Evolutionary conservation across 768 basidiomycete genomes (phyloP).

Genomic region (Auriculariales sp.): DNA sequence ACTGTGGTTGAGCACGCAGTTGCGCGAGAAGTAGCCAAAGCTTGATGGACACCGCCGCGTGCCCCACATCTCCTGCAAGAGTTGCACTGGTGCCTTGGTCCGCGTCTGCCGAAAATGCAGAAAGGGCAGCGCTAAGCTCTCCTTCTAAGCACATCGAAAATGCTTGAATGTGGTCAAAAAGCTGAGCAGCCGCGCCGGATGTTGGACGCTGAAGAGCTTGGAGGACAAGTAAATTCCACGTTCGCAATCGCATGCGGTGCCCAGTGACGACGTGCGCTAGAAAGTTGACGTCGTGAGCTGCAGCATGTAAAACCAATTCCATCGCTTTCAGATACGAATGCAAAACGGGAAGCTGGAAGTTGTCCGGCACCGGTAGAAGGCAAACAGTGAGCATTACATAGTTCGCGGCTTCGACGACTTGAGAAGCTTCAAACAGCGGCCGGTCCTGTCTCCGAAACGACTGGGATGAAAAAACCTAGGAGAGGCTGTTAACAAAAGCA

Average conservation of each 20-base stretch:
- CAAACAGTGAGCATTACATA: constrained; percentile 14
- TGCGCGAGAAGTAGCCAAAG: constrained; percentile 52
- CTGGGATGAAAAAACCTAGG: background rate
- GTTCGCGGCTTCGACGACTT: background rate
- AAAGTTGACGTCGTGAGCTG: constrained; percentile 27
- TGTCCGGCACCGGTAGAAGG: constrained; percentile 18
- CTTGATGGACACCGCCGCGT: constrained; percentile 54
- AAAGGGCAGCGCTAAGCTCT: constrained; percentile 14
- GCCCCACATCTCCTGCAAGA: constrained; percentile 34
- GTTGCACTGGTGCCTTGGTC: constrained; percentile 32
- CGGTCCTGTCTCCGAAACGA: background rate
- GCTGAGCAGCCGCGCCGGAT: constrained; percentile 20
- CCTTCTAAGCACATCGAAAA: background rate
- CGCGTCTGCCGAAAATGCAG: constrained; percentile 34
- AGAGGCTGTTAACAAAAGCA: background rate
- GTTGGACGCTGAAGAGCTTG: constrained; percentile 31
- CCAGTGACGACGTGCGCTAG: constrained; percentile 24
- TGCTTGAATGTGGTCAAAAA: constrained; percentile 26
- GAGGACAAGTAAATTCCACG: constrained; percentile 53
- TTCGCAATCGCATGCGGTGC: constrained; percentile 27
- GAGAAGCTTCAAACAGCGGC: background rate
- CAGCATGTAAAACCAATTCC: constrained; percentile 35
- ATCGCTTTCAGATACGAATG: constrained; percentile 34
- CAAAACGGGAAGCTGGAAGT: constrained; percentile 36
- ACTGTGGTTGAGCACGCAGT: constrained; percentile 10